phyloP scores from a whole-genome alignment of 2,329 filamentous ascomycete genomes.

The Fusarium sp. region DNA sequence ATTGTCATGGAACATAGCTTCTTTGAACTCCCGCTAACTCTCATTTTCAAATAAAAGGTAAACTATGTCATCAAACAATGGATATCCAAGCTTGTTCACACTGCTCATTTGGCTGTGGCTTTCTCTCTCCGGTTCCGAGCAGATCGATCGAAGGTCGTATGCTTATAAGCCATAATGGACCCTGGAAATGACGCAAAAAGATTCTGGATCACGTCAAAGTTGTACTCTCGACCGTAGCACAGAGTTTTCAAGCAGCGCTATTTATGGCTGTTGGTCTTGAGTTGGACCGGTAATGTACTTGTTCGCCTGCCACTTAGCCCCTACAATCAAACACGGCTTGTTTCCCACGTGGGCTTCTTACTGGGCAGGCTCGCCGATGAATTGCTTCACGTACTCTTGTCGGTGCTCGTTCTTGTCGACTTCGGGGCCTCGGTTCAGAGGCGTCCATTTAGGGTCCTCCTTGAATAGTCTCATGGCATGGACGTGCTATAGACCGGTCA shows the following conservation, averaged over 20 bases:
- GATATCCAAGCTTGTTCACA: not conserved
- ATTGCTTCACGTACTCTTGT: constrained; percentile 76
- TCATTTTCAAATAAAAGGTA: constrained; percentile 9
- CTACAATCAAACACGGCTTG: constrained; percentile 14
- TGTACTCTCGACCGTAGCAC: constrained; percentile 5
- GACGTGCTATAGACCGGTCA: constrained; percentile 73
- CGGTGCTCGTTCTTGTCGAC: constrained; percentile 83
- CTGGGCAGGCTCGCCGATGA: constrained; percentile 46
- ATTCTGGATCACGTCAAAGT: constrained; percentile 32
- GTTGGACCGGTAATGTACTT: constrained; percentile 18
- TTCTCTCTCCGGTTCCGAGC: not conserved
- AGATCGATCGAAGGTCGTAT: constrained; percentile 22
- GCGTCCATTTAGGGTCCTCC: constrained; percentile 98
- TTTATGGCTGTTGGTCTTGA: constrained; percentile 18
- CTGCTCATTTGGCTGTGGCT: not conserved
- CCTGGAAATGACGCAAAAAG: constrained; percentile 32
- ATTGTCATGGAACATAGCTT: constrained; percentile 12
- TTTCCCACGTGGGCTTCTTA: constrained; percentile 42
- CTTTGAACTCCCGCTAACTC: constrained; percentile 34
- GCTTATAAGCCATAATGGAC: constrained; percentile 4
- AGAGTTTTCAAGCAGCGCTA: not conserved
- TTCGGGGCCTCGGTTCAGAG: constrained; percentile 81
- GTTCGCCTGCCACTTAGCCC: constrained; percentile 27
- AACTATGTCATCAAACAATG: constrained; percentile 2
- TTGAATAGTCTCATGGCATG: constrained; percentile 97